Percentiles rank a stretch among this genome's conserved stretches.
These are phyloP conservation scores for Xerocomus nothofagi DNA, from an alignment of 1,284 basidiomycete species.

Conservation along the genomic window DNA sequence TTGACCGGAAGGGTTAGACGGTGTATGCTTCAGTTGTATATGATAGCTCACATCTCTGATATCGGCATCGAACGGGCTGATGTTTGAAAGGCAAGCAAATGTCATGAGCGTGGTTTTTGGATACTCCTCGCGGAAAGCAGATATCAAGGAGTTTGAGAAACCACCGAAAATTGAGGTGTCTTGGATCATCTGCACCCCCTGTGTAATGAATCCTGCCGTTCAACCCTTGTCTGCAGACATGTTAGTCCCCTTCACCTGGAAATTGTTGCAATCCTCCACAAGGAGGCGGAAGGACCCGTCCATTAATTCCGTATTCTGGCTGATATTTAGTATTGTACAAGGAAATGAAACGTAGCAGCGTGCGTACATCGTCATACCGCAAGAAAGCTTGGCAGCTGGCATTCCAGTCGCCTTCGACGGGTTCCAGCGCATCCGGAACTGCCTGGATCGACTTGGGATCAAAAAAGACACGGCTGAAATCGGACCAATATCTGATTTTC, in stretches of 20 bases:
- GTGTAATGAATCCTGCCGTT: constrained; percentile 1
- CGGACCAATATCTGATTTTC: constrained; percentile 73
- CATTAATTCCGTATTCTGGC: constrained; percentile 57
- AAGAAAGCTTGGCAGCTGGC: constrained; percentile 51
- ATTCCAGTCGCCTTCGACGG: constrained; percentile 55
- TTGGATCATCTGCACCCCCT: constrained; percentile 70
- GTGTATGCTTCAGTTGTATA: not conserved
- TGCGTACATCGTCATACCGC: constrained; percentile 53
- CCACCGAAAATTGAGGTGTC: constrained; percentile 64
- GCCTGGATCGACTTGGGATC: constrained; percentile 63
- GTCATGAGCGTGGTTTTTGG: constrained; percentile 55
- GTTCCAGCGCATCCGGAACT: constrained; percentile 55
- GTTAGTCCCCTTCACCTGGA: constrained; percentile 56
- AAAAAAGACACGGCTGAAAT: constrained; percentile 70
- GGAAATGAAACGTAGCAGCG: not conserved
- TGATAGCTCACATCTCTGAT: constrained; percentile 45
- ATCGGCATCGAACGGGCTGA: constrained; percentile 36
- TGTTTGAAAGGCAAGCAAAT: constrained; percentile 56
- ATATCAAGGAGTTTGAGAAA: constrained; percentile 58
- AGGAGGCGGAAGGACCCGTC: constrained; percentile 65
- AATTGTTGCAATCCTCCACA: constrained; percentile 70
- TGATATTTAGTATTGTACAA: constrained; percentile 14
- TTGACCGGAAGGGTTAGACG: constrained; percentile 17
- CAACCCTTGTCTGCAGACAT: not conserved
- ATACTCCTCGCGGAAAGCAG: constrained; percentile 62